Base-by-base conservation (phyloP, 2,329 filamentous ascomycete species). In the Waltergamsia citrina region DNA sequence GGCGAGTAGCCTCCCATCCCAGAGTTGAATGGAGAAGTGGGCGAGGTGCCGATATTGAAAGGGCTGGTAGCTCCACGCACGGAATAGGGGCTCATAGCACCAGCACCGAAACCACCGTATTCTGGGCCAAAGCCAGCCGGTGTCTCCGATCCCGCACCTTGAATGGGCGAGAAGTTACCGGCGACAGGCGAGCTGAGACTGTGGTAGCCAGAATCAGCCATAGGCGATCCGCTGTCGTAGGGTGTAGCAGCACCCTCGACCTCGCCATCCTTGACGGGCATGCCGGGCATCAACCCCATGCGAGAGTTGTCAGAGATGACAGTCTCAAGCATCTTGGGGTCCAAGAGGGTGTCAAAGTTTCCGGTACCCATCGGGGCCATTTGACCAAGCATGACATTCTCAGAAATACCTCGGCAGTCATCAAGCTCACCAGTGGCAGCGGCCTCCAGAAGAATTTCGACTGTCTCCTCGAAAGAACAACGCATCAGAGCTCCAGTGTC, bases 401-500 rank as follows among this genome's bases (percentile, higher is more conserved):
- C 92, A 12, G 92, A 96, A 33, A 98, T 90, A 70, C 92, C 92
- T 40, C 87, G 84, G 65, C 93, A 98, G 60, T 98, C 92, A 53
- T 98, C 92, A 21, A 98, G 72, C 59, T 98, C 92, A 54, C 92
- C 92, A 33, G 85, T 85, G 12, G 87, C 86, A 17, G 92, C 92
- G 40, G 92, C 93, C 54, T 98, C 92, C 15, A 98, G 77, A 34
- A 98, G 69, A 67, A 98, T 98, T 55, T 98, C 93, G 26, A 98
- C 92, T 1, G 92, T 98, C 60, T 98, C 93, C 62, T 98, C 92
- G 63, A 98, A 98, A 3, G 92, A 98, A 70, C 93, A 98, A 58
- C 92, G 83, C 92, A 98, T 98, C 49, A 98, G 71, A 8, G 92
- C 93, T 67, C 92, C 92, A 41, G 93, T 98, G 54, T 98, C 92